Evolutionary conservation across 2,329 filamentous ascomycete species (phyloP).

Genomic region (Trichoderma sp.): DNA sequence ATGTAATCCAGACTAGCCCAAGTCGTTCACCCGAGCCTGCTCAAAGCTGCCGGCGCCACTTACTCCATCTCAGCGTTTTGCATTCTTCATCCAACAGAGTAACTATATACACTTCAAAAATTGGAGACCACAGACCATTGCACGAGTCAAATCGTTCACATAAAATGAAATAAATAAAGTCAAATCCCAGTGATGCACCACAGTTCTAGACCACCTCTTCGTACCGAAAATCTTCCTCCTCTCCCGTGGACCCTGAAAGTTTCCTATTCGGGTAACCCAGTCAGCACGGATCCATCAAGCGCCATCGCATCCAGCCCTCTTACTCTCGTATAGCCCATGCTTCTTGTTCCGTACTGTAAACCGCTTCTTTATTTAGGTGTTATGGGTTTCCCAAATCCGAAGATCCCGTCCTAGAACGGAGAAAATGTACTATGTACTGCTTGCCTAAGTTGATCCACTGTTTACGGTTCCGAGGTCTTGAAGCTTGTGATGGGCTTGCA

Average conservation of each 20-base stretch:
- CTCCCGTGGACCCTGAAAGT: constrained; percentile 20
- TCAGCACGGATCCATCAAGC: neutral
- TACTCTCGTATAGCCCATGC: neutral
- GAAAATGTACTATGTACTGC: neutral
- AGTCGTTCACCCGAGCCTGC: neutral
- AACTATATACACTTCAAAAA: neutral
- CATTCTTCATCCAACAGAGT: neutral
- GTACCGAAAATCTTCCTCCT: neutral
- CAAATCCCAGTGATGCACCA: neutral
- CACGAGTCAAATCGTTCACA: neutral
- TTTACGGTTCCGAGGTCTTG: neutral
- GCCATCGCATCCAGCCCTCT: neutral
- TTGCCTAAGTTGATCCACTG: neutral
- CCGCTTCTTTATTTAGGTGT: neutral
- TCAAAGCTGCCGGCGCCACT: neutral
- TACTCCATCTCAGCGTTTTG: neutral
- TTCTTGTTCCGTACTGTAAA: neutral
- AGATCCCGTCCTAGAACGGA: neutral
- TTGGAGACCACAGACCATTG: too few species aligned
- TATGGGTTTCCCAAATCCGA: neutral
- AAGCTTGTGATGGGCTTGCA: neutral
- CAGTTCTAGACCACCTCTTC: neutral
- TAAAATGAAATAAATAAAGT: neutral
- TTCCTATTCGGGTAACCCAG: constrained; percentile 22
- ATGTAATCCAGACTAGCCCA: neutral